Conservation (phyloP, 192 early-diverging fungal genomes). For the Coemansia aciculifera region DNA sequence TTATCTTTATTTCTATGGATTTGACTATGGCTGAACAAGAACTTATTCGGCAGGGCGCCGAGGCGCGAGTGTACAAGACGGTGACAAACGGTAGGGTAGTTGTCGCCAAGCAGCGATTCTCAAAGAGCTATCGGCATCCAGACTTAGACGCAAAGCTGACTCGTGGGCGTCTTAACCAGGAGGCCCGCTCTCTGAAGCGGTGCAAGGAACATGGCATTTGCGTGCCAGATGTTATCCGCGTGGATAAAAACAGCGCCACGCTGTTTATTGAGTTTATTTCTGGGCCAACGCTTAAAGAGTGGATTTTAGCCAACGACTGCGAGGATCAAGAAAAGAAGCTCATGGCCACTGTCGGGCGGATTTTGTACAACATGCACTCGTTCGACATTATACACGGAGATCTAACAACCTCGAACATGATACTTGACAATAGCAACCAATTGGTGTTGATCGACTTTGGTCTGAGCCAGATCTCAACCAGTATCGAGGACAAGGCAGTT, state of each 20-base stretch:
- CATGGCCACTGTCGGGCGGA: slow-evolving; percentile 61
- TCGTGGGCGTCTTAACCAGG: slow-evolving; percentile 72
- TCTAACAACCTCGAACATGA: slow-evolving; percentile 94
- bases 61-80: slow-evolving; percentile 78
- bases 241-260: slow-evolving; percentile 67
- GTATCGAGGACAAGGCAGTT: slow-evolving; percentile 95
- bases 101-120: slow-evolving; percentile 92
- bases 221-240: slow-evolving; percentile 78
- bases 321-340: slow-evolving; percentile 29
- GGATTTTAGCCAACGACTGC: slow-evolving; percentile 46
- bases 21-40: slow-evolving; percentile 22
- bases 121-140: slow-evolving; percentile 90
- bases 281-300: slow-evolving; percentile 77
- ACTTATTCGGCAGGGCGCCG: slow-evolving; percentile 85
- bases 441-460: slow-evolving; percentile 94
- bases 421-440: slow-evolving; percentile 59
- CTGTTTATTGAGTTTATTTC: slow-evolving; percentile 92
- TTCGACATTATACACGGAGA: slow-evolving; percentile 93
- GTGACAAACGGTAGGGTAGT: slow-evolving; percentile 60
- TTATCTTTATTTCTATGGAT: not conserved
- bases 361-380: slow-evolving; percentile 79
- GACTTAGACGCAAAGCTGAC: slow-evolving; percentile 86
- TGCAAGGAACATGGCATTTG: slow-evolving; percentile 73
- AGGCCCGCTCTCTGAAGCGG: slow-evolving; percentile 79
- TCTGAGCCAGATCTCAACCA: slow-evolving; percentile 77